Evolutionary conservation across 2,329 filamentous ascomycete species (phyloP), one percentile per base, ranked within the genome.

Genomic region (Epichloe sp.): DNA sequence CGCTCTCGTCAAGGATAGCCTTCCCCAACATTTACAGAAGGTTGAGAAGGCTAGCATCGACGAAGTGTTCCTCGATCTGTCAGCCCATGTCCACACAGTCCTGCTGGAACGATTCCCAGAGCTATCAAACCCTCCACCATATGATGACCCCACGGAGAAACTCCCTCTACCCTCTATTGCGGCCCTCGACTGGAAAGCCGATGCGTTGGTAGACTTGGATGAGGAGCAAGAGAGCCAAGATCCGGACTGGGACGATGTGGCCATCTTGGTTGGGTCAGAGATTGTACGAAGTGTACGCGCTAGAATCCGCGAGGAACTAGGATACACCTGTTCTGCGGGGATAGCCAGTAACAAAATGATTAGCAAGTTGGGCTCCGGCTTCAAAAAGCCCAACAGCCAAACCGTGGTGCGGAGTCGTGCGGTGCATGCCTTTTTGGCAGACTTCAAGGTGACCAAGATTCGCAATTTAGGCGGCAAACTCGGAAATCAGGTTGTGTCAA

Each of bases 171-270:
- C 90, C 0, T 67, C 76, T 3, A 60, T 73, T 21, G 85, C 83
- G 2, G 86, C 82, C 1, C 68, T 96, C 17, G 83, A 94, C 63
- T 96, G 90, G 90, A 73, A 83, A 54, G 79, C 84, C 0, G 88
- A 95, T 69, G 85, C 82, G n/a, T 71, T 95, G 51, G 74, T 94
- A 15, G 88, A 90, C 62, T 71, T 95, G 47, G 83, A 93, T 57
- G 74, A 80, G 23, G 79, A 89, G 54, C 78, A 79, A 11, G 90
- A 95, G 65, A 78, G 83, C 19, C 77, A 85, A 58, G 85, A 94
- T 61, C 88, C 88, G 1, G 93, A 98, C 68, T 98, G 93, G 93
- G 91, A 98, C 65, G 93, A 98, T 71, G 77, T 97, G 57, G 86
- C 80, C 15, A 86, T 95, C 63, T 74, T 88, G 34, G 80, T 96